Evolutionary conservation across 352 stramenopile genomes (phyloP).

Genomic region (Globisporangium paroecandrum): DNA sequence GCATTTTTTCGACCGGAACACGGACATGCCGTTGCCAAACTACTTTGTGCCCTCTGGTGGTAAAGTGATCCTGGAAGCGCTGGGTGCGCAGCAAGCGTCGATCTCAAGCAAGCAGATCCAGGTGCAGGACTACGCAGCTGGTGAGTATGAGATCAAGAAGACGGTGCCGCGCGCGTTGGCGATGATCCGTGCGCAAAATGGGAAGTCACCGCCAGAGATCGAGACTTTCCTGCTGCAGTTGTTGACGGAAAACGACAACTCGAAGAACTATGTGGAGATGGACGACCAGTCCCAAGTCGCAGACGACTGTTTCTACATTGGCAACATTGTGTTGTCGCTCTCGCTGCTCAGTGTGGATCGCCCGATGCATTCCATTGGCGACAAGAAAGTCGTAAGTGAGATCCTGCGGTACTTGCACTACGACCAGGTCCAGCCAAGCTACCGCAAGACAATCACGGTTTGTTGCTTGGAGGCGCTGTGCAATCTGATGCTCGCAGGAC

Average conservation of each 20-base stretch:
- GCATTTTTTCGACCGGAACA: constrained; percentile 78
- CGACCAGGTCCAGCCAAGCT: constrained; percentile 81
- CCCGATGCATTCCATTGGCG: constrained; percentile 38
- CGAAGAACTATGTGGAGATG: constrained; percentile 88
- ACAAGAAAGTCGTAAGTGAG: constrained; percentile 58
- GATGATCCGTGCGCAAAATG: constrained; percentile 76
- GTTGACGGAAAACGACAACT: constrained; percentile 84
- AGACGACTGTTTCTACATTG: constrained; percentile 85
- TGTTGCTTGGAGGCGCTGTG: constrained; percentile 80
- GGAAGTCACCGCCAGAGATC: constrained; percentile 74
- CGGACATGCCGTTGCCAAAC: constrained; percentile 84
- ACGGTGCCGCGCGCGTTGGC: constrained; percentile 71
- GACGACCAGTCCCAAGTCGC: constrained; percentile 80
- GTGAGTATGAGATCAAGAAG: constrained; percentile 89
- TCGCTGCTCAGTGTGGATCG: constrained; percentile 68
- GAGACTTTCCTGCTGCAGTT: constrained; percentile 77
- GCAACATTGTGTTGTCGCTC: constrained; percentile 68
- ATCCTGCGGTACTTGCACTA: constrained; percentile 82
- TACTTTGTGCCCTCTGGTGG: constrained; percentile 83
- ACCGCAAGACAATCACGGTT: constrained; percentile 77
- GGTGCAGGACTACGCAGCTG: constrained; percentile 79
- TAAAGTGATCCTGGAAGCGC: constrained; percentile 74
- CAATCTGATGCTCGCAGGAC: constrained; percentile 66
- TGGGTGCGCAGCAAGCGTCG: constrained; percentile 75
- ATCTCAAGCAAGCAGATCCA: constrained; percentile 85